These are phyloP conservation scores for Syncephalastrum monosporum DNA, from an alignment of 371 early-diverging fungal genomes.

Conservation along the genomic window DNA sequence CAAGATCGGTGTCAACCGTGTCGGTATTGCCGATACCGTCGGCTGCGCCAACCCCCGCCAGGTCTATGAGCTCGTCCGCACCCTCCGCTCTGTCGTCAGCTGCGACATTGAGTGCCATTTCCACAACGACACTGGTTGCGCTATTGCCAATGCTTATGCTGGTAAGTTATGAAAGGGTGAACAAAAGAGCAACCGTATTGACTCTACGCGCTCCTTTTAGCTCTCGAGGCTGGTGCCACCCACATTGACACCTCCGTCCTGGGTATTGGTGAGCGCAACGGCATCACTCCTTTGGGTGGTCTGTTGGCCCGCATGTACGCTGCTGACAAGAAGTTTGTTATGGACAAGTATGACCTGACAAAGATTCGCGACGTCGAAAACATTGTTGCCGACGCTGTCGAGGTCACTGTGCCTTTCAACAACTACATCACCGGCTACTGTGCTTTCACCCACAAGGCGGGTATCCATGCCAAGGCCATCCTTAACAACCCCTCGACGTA, in stretches of 20 bases:
- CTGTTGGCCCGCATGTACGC: constrained; percentile 91
- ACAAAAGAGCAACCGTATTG: constrained; percentile 5
- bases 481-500: constrained; percentile 94
- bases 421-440: constrained; percentile 97
- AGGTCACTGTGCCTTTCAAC: constrained; percentile 95
- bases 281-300: constrained; percentile 93
- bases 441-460: constrained; percentile 97
- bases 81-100: constrained; percentile 86
- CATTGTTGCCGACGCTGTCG: constrained; percentile 90
- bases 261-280: constrained; percentile 96
- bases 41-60: constrained; percentile 96
- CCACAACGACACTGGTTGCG: constrained; percentile 97
- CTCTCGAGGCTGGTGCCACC: constrained; percentile 93
- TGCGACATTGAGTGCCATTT: constrained; percentile 97
- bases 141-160: constrained; percentile 94
- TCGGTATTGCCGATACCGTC: constrained; percentile 97
- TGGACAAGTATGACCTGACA: constrained; percentile 86
- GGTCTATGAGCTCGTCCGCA: constrained; percentile 92
- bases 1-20: constrained; percentile 92
- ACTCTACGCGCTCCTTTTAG: constrained; percentile 19
- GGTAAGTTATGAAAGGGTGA: constrained; percentile 14
- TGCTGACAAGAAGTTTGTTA: constrained; percentile 85
- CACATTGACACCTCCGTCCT: constrained; percentile 96
- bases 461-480: constrained; percentile 97
- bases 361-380: constrained; percentile 91